Evolutionary conservation across 257 asterid species (phyloP).

Genomic region (Solanum medicagineum): DNA sequence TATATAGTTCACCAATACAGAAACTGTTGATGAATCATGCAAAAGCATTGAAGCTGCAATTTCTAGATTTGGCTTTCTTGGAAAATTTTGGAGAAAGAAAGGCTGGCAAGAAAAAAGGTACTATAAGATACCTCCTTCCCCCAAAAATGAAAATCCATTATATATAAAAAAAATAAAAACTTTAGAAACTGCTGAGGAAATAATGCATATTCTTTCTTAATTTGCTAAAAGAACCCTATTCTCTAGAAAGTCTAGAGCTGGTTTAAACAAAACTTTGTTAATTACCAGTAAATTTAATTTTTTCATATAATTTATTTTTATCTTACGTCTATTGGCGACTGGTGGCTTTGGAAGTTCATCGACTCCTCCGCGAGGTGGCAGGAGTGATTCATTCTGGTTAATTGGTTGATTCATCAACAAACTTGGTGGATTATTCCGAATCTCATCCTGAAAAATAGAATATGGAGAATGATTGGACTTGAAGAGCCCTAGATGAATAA

Average conservation of each 20-base stretch:
- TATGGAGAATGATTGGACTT: no score
- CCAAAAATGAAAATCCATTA: not conserved
- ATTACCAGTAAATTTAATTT: not conserved
- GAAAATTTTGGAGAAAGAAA: not conserved
- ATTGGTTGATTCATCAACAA: conserved; percentile 52
- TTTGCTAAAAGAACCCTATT: conserved; percentile 24
- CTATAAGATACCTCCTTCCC: not conserved
- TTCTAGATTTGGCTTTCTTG: conserved; percentile 10
- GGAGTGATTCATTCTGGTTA: conserved; percentile 46
- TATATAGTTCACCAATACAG: not conserved
- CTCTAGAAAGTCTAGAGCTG: conserved; percentile 24
- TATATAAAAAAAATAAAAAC: not conserved
- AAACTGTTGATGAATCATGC: conserved; percentile 31
- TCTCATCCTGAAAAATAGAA: conserved; percentile 51
- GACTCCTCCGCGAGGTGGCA: conserved; percentile 56
- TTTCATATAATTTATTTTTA: not conserved
- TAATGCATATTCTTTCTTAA: conserved; percentile 11
- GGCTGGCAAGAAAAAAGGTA: conserved; percentile 10
- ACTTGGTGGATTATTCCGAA: conserved; percentile 60
- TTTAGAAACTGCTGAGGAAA: conserved; percentile 16
- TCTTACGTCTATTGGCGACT: conserved; percentile 85
- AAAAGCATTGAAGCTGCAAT: not conserved
- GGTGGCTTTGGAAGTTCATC: conserved; percentile 95
- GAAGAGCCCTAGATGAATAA: not conserved
- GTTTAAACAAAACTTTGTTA: not conserved